Conservation (phyloP, 2,329 filamentous ascomycete species). For the Coniochaeta hoffmannii region DNA sequence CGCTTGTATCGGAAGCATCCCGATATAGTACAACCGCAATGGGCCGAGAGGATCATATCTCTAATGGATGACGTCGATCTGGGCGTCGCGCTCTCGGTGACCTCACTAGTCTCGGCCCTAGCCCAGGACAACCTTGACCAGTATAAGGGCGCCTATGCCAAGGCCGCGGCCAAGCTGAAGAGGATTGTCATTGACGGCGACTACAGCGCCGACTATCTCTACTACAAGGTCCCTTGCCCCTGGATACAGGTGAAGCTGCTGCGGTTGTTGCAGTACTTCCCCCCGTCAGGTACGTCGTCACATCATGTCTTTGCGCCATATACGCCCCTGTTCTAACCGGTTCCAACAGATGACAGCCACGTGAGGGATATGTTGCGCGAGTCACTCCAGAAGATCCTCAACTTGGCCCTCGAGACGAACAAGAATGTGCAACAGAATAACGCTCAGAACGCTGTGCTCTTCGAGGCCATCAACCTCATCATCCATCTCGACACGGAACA, state of each 20-base stretch:
- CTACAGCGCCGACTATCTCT: conserved; percentile 84
- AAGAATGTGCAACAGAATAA: conserved; percentile 99
- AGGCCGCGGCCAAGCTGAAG: conserved; percentile 84
- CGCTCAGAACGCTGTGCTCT: conserved; percentile 93
- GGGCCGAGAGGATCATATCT: conserved; percentile 97
- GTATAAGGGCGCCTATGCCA: conserved; percentile 90
- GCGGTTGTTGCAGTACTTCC: conserved; percentile 89
- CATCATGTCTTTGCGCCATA: neutral
- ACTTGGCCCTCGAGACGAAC: conserved; percentile 83
- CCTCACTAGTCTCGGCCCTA: conserved; percentile 88
- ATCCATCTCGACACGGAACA: conserved; percentile 96
- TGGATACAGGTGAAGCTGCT: conserved; percentile 97
- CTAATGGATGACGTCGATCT: conserved; percentile 95
- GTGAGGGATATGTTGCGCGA: conserved; percentile 87
- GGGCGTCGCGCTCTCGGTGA: conserved; percentile 90
- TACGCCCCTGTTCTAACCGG: conserved; percentile 5
- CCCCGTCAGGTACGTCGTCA: conserved; percentile 66
- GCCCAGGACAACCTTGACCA: conserved; percentile 91
- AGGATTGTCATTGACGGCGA: conserved; percentile 87
- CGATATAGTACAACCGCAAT: conserved; percentile 89
- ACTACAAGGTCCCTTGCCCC: conserved; percentile 98
- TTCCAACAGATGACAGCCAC: conserved; percentile 73
- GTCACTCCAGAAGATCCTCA: conserved; percentile 83
- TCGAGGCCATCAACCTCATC: conserved; percentile 97
- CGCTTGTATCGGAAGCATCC: conserved; percentile 92